These are phyloP conservation scores for Sanguinoderma infundibulare DNA, from an alignment of 1,284 basidiomycete genomes.

Conservation along the genomic window DNA sequence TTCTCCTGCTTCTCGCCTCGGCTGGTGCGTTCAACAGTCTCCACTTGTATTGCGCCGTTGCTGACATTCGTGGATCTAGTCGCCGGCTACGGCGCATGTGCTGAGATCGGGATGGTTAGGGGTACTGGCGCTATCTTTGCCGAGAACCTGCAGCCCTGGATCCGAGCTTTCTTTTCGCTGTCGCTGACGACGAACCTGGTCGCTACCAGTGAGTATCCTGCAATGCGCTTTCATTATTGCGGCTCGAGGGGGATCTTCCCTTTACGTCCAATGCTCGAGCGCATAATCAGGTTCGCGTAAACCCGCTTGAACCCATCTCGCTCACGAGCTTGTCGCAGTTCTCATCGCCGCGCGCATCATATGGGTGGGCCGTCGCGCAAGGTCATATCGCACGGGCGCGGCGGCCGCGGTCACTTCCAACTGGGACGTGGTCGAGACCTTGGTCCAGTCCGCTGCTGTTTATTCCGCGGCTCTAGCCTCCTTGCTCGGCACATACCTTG, in stretches of 20 bases:
- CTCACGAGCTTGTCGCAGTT: conserved; percentile 2
- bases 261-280: too few relatives aligned
- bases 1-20: conserved; percentile 16
- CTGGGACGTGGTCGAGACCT: conserved; percentile 17
- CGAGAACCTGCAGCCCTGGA: conserved; percentile 18
- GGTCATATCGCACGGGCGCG: conserved; percentile 1
- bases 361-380: conserved; percentile 19
- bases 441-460: conserved; percentile 22
- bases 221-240: neutral
- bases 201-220: conserved; percentile 22
- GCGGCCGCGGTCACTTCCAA: neutral
- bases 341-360: conserved; percentile 25
- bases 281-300: neutral
- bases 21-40: conserved; percentile 10
- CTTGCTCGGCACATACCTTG: conserved; percentile 17
- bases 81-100: conserved; percentile 24
- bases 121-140: conserved; percentile 19
- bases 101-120: conserved; percentile 16
- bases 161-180: conserved; percentile 23
- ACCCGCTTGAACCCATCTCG: neutral
- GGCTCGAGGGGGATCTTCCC: neutral
- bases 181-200: conserved; percentile 23
- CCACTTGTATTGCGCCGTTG: neutral
- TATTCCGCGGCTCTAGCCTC: conserved; percentile 21
- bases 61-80: conserved; percentile 4